Evolutionary conservation across 441 rosid genomes (phyloP).

Genomic region (Hura crepitans): DNA sequence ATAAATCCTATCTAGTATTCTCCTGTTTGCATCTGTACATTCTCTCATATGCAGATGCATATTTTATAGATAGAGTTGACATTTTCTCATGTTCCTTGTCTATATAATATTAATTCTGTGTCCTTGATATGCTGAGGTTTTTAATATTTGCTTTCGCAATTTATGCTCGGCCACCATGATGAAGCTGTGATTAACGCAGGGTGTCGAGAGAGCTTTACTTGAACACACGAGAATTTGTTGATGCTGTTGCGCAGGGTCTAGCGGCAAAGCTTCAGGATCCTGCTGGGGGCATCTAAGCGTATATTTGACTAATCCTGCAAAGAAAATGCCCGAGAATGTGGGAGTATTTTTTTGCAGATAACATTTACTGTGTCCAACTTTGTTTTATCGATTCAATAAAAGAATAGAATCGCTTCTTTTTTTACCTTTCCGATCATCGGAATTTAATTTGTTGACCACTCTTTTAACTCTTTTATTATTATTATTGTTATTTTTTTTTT

Average conservation of each 20-base stretch:
- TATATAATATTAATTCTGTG: too few relatives aligned
- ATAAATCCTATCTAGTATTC: not conserved
- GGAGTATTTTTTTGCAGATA: not conserved
- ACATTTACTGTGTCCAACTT: not conserved
- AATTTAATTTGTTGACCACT: too few relatives aligned
- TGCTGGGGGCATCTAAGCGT: constrained; percentile 30
- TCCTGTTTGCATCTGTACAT: too few relatives aligned
- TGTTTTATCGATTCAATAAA: not conserved
- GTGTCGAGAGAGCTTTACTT: constrained; percentile 62
- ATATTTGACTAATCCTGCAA: not conserved
- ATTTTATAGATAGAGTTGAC: not conserved
- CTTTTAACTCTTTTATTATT: too few relatives aligned
- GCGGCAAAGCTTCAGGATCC: constrained; percentile 47
- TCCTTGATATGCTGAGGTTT: not conserved
- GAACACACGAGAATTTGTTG: constrained; percentile 81
- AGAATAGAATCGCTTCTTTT: too few relatives aligned
- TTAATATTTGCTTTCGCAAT: not conserved
- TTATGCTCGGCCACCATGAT: not conserved
- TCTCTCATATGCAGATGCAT: too few relatives aligned
- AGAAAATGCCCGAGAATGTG: not conserved
- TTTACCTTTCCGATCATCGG: too few relatives aligned
- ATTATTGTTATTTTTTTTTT: too few relatives aligned
- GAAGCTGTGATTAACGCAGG: constrained; percentile 42
- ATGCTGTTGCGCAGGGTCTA: constrained; percentile 66
- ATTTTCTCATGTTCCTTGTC: not conserved